Base-by-base conservation (phyloP, 2,329 filamentous ascomycete species). In the Alternaria sp. region DNA sequence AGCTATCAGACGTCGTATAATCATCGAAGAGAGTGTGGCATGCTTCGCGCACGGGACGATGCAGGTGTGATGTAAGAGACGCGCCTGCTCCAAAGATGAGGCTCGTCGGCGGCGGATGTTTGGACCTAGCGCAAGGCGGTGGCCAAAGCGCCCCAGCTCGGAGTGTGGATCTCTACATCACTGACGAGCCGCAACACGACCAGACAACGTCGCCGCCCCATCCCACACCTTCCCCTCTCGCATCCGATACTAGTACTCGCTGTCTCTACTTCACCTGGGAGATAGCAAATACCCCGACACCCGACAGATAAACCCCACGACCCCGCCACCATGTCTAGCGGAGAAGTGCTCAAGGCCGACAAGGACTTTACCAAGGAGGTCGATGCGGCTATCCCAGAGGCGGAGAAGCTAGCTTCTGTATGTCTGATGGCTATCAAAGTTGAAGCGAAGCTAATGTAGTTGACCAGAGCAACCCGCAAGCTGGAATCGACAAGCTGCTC, bases 321-420 rank as follows among this genome's bases (percentile, higher is more conserved):
- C 70, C 69, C 71, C 73, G 72, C 72, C 77, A 79, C 74, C 59
- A 97, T 97, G 93, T 91, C 93, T 77, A 92, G 93, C 83, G 89
- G 89, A 82, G 83, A 87, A 77, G 83, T 89, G 73, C 80, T 96
- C 82, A 97, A 96, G 88, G 93, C 95, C 78, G 96, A 99, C 86
- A 97, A 97, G 91, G 96, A 99, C 89, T 97, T 92, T 88, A 91
- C 92, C 79, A 97, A 97, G 85, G 94, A 98, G 83, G 93, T 93
- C 77, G 94, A 98, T 86, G 89, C 91, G 83, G 89, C 93, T 83
- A 90, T 99, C 73, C 92, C 93, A 53, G 93, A 97, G 83, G 93
- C 93, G 63, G 90, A 98, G 86, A 87, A 91, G 84, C 88, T 97
- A 73, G 93, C 94, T 72, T 90, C 94, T 87, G 94, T 96, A 83